Conservation (phyloP, 345 rosid genomes). For the Gossypium raimondii region DNA sequence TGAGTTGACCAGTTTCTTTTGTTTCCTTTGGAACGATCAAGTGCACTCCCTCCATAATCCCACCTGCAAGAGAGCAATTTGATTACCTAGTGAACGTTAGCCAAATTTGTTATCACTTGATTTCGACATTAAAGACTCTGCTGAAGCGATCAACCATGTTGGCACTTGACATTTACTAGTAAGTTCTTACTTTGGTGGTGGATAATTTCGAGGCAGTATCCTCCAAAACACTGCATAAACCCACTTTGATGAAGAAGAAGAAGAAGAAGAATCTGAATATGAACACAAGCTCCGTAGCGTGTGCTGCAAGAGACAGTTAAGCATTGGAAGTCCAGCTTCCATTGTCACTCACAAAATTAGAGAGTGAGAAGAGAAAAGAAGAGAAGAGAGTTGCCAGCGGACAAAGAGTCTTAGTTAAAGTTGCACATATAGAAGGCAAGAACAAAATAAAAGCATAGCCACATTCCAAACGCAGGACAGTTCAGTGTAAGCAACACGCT, state of each 20-base stretch:
- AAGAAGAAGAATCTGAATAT: slow-evolving; percentile 39
- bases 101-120: not conserved
- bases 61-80: slow-evolving; percentile 49
- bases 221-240: slow-evolving; percentile 79
- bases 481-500: slow-evolving; percentile 20
- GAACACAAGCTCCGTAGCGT: slow-evolving; percentile 52
- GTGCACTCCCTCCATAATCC: slow-evolving; percentile 60
- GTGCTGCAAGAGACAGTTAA: slow-evolving; percentile 61
- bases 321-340: slow-evolving; percentile 66
- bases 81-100: not conserved
- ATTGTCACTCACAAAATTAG: slow-evolving; percentile 24
- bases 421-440: slow-evolving; percentile 17
- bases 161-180: not conserved
- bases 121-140: not conserved
- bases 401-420: slow-evolving; percentile 20
- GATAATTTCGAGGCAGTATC: slow-evolving; percentile 69
- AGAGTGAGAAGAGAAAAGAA: not conserved
- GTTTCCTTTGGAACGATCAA: slow-evolving; percentile 68
- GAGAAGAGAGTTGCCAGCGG: slow-evolving; percentile 12
- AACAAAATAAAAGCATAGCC: not conserved
- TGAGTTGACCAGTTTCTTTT: slow-evolving; percentile 60
- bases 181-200: slow-evolving; percentile 62
- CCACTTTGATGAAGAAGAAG: slow-evolving; percentile 60
- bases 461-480: slow-evolving; percentile 22
- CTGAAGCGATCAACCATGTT: not conserved